Evolutionary conservation across 371 early-diverging fungal genomes (phyloP).

Genomic region (Mucor irregularis): DNA sequence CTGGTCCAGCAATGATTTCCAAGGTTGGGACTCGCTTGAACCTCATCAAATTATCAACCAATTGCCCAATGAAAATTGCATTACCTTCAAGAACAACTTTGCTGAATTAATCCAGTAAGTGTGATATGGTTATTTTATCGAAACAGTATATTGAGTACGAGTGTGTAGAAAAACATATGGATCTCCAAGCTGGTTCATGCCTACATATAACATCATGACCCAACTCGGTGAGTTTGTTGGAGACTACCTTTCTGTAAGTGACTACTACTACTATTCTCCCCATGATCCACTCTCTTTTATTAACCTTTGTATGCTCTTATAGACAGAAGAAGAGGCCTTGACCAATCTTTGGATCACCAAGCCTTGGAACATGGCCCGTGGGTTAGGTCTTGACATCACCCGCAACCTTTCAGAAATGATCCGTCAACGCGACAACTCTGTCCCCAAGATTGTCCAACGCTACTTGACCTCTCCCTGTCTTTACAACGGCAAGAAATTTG

Average conservation of each 20-base stretch:
- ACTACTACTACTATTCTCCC: too few species aligned
- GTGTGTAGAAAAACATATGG: conserved; percentile 52
- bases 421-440: conserved; percentile 49
- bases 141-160: too few species aligned
- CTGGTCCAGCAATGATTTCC: conserved; percentile 54
- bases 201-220: conserved; percentile 52
- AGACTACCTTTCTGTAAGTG: conserved; percentile 38
- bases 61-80: conserved; percentile 52
- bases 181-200: conserved; percentile 47
- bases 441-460: conserved; percentile 55
- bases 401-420: conserved; percentile 49
- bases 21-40: conserved; percentile 50
- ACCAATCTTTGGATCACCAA: conserved; percentile 59
- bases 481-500: conserved; percentile 63
- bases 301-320: neutral
- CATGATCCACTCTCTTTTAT: neutral
- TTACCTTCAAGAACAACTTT: conserved; percentile 53
- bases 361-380: conserved; percentile 61
- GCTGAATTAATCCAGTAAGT: conserved; percentile 51
- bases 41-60: conserved; percentile 54
- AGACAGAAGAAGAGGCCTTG: conserved; percentile 32
- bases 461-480: conserved; percentile 57
- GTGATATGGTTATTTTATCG: too few species aligned
- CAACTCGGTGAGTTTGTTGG: conserved; percentile 55
- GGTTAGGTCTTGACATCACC: conserved; percentile 44